Evolutionary conservation across 1,284 basidiomycete genomes (phyloP), one percentile per base, ranked within the genome.

Genomic region (Trichosporon inkin): DNA sequence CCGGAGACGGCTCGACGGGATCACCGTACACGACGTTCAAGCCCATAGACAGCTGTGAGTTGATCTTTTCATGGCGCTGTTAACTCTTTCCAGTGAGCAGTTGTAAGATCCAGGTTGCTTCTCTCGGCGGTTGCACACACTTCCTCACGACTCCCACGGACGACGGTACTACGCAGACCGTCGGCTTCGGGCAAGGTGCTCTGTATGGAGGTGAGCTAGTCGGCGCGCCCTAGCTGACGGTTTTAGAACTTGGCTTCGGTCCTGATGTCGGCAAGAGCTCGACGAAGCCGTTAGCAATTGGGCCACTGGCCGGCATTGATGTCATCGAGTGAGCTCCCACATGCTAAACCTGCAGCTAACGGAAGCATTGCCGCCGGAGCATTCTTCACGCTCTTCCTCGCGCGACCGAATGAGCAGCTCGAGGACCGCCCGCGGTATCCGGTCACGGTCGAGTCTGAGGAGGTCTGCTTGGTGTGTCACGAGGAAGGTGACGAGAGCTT

Each of bases 91-190:
- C 49, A 58, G 56, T 53, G 61, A 88, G 86, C 84, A 85, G 84
- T 6, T 90, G 88, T 77, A 89, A 88, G 69, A 84, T 89, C 17
- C 77, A 79, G 36, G 80, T 83, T 14, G 86, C 85, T 0, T 81
- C 84, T 11, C 87, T 86, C 47, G 94, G 94, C 20, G 92, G 92
- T 16, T 90, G 92, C n/a, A 93, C 92, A 0, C 88, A 94, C 69
- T 94, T 91, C 80, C 82, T 87, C 17, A 82, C 89, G 16, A 85
- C 86, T 0, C 82, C 85, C 1, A 86, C 88, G 39, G 79, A 80
- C 34, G 39, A 20, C 41, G 85, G 83, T 7, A 78, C 81, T 16
- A 56, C 28, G 84, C 0, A 90, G 92, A 64, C 60, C 8, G 61
- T 38, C 32, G 54, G 53, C n/a, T 66, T 57, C 52, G 62, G 64